A percentile compares a stretch with the other conserved stretches of the same genome.
Conservation (phyloP, 305 asterid species). For the Nicotiana rustica region DNA sequence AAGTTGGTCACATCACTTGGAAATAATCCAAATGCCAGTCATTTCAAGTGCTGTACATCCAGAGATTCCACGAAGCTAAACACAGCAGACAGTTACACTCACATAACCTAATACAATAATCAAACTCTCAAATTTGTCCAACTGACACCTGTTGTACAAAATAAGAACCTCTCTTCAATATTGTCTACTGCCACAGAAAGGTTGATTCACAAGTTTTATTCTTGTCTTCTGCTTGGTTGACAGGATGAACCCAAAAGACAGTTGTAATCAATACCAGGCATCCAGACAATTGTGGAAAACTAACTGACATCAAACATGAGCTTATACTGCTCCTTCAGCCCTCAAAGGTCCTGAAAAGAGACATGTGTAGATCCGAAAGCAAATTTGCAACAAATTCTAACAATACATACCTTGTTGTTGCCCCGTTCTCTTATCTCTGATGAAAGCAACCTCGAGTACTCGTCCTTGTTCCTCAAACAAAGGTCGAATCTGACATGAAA, state of each 20-base stretch:
- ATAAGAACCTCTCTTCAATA: slow-evolving; percentile 44
- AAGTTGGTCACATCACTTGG: neutral
- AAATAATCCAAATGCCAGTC: slow-evolving; percentile 31
- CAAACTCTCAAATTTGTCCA: slow-evolving; percentile 35
- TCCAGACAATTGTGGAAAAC: slow-evolving; percentile 50
- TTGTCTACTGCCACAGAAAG: slow-evolving; percentile 49
- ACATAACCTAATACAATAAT: slow-evolving; percentile 32
- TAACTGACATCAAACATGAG: slow-evolving; percentile 69
- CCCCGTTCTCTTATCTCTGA: slow-evolving; percentile 94
- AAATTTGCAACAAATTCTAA: slow-evolving; percentile 34
- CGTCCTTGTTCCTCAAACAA: slow-evolving; percentile 83
- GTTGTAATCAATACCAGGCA: slow-evolving; percentile 49
- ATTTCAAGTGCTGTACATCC: slow-evolving; percentile 31
- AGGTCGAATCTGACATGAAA: slow-evolving; percentile 79
- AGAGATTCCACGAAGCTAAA: slow-evolving; percentile 26
- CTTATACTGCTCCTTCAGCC: slow-evolving; percentile 78
- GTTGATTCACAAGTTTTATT: slow-evolving; percentile 53
- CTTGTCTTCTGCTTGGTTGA: slow-evolving; percentile 74
- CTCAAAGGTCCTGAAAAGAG: slow-evolving; percentile 87
- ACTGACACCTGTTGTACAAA: slow-evolving; percentile 44
- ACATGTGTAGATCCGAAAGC: slow-evolving; percentile 43
- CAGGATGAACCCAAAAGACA: slow-evolving; percentile 64
- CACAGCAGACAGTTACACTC: slow-evolving; percentile 9
- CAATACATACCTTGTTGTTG: slow-evolving; percentile 90
- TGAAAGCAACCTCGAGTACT: slow-evolving; percentile 94